Evolutionary conservation across 176 grass and related monocot genomes (phyloP).

Genomic region (Cenchrus purpureus): DNA sequence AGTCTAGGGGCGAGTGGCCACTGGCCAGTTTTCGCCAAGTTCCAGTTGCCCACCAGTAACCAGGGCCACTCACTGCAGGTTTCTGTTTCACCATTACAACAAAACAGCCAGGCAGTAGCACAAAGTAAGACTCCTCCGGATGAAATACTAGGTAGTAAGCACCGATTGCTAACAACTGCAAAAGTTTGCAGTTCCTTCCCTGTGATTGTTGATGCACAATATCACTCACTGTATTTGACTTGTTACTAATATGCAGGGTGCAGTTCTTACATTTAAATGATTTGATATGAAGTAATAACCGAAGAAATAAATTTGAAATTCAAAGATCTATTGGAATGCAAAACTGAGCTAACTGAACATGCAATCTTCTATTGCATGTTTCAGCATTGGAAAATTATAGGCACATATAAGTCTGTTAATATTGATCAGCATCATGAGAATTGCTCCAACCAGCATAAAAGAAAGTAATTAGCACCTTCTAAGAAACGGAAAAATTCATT

Average conservation of each 20-base stretch:
- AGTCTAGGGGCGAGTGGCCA: background rate
- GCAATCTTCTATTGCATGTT: constrained; percentile 3
- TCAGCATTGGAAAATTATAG: background rate
- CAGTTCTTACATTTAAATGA: background rate
- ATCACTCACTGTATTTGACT: background rate
- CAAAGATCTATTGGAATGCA: background rate
- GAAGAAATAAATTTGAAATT: background rate
- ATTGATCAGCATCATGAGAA: background rate
- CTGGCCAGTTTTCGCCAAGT: background rate
- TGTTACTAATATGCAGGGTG: background rate
- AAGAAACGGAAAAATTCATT: constrained; percentile 4
- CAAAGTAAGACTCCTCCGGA: background rate
- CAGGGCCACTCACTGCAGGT: background rate
- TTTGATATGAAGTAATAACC: background rate
- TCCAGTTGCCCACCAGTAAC: background rate
- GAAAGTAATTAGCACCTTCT: background rate
- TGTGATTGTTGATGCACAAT: background rate
- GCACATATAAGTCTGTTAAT: background rate
- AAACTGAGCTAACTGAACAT: background rate
- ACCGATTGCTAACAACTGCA: background rate
- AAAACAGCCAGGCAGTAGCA: background rate
- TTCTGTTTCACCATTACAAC: background rate
- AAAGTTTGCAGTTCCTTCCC: background rate
- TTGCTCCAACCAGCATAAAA: background rate
- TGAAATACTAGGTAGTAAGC: background rate